These are phyloP conservation scores for Psilocybe sp. DNA, from an alignment of 768 basidiomycete genomes.

Conservation along the genomic window DNA sequence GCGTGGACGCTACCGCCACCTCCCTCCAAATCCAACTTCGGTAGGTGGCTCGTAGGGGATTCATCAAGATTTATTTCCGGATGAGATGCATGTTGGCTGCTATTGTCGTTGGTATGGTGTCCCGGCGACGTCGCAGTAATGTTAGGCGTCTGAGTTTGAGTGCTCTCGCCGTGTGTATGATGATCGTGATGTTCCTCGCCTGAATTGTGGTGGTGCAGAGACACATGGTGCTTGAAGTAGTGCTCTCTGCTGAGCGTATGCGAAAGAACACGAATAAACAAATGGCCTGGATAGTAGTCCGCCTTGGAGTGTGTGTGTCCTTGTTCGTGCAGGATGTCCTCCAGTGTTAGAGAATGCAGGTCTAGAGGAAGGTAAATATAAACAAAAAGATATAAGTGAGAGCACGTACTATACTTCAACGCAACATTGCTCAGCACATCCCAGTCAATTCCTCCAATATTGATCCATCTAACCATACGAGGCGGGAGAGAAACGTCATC, in stretches of 20 bases:
- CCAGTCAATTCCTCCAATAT: slow-evolving; percentile 62
- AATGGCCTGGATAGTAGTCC: slow-evolving; percentile 50
- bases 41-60: not conserved
- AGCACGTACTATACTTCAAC: slow-evolving; percentile 48
- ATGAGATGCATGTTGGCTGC: too few relatives aligned
- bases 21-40: slow-evolving; percentile 6
- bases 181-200: too few relatives aligned
- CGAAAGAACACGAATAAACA: slow-evolving; percentile 60
- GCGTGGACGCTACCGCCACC: slow-evolving; percentile 1
- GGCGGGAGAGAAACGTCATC: slow-evolving; percentile 31
- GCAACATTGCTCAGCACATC: slow-evolving; percentile 60
- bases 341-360: slow-evolving; percentile 62
- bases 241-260: slow-evolving; percentile 33
- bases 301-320: slow-evolving; percentile 47
- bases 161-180: too few relatives aligned
- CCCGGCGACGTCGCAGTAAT: too few relatives aligned
- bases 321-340: slow-evolving; percentile 59
- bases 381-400: slow-evolving; percentile 10
- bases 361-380: slow-evolving; percentile 25
- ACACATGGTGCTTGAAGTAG: not conserved
- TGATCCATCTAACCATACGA: slow-evolving; percentile 52
- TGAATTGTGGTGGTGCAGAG: not conserved
- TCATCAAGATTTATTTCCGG: not conserved
- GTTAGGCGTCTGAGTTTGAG: too few relatives aligned
- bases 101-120: too few relatives aligned